Conservation (phyloP, 164 flowering plant genomes). For the Macadamia integrifolia region DNA sequence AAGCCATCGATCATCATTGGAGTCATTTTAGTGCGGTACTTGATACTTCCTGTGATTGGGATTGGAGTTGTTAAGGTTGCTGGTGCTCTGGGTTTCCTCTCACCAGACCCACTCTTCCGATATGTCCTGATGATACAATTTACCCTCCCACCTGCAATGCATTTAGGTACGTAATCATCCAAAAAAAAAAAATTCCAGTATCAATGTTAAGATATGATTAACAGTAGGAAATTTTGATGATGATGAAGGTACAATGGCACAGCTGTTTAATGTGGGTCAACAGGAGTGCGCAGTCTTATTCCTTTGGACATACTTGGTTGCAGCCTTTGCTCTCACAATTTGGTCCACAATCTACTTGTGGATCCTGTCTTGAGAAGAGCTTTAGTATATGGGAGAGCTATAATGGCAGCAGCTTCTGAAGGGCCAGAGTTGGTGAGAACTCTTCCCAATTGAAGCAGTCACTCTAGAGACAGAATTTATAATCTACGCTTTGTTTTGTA, state of each 20-base stretch:
- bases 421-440: neutral
- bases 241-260: conserved; percentile 74
- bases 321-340: conserved; percentile 64
- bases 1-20: conserved; percentile 34
- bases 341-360: conserved; percentile 84
- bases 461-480: neutral
- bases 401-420: neutral
- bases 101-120: conserved; percentile 60
- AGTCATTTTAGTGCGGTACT: conserved; percentile 49
- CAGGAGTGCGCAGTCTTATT: conserved; percentile 81
- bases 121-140: conserved; percentile 76
- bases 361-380: conserved; percentile 33
- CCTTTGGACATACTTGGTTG: conserved; percentile 80
- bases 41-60: conserved; percentile 60
- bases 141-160: conserved; percentile 86
- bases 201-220: too few relatives aligned
- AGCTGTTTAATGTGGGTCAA: conserved; percentile 76
- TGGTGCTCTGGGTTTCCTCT: conserved; percentile 46
- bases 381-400: neutral
- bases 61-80: conserved; percentile 56
- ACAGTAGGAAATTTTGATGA: conserved; percentile 22
- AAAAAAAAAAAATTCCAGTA: conserved; percentile 16
- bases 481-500: too few relatives aligned
- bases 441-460: neutral
- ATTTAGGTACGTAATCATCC: conserved; percentile 41